A percentile compares a stretch with the other conserved stretches of the same genome.
These are phyloP conservation scores for Cryptosporidium andersoni DNA, from an alignment of 169 alveolate species.

Conservation along the genomic window DNA sequence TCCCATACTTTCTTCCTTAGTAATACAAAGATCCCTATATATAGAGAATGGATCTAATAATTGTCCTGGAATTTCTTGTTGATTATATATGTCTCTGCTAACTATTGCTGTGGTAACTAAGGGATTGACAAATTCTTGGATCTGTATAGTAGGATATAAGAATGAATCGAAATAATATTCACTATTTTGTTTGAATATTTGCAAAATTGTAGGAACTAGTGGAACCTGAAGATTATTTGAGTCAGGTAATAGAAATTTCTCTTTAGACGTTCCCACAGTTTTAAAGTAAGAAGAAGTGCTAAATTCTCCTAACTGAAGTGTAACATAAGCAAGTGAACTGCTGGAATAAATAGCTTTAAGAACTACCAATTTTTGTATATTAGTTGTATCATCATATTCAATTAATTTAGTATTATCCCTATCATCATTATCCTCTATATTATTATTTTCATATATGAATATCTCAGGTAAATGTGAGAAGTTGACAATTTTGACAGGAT, in stretches of 20 bases:
- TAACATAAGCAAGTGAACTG: neutral
- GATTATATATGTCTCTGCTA: too few species aligned
- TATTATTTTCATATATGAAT: neutral
- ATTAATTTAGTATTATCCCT: neutral
- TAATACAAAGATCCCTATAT: too few species aligned
- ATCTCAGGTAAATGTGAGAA: conserved; percentile 33
- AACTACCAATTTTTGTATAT: conserved; percentile 34
- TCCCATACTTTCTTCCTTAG: too few species aligned
- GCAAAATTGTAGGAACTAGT: conserved; percentile 25
- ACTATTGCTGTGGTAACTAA: neutral
- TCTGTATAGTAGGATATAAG: conserved; percentile 34
- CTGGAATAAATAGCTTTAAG: conserved; percentile 15
- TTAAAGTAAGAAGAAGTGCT: conserved; percentile 7
- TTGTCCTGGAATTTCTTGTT: too few species aligned
- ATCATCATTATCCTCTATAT: neutral
- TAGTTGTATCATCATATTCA: conserved; percentile 8
- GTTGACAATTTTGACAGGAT: neutral
- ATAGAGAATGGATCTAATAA: too few species aligned
- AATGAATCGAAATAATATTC: conserved; percentile 8
- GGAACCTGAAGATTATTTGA: conserved; percentile 14
- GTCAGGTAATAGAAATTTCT: conserved; percentile 28
- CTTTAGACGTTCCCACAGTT: conserved; percentile 20
- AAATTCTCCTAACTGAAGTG: neutral
- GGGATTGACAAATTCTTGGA: conserved; percentile 60
- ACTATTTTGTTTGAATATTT: conserved; percentile 7